Conservation (phyloP, 495 filamentous ascomycete species). For the Penicillium verhagenii region DNA sequence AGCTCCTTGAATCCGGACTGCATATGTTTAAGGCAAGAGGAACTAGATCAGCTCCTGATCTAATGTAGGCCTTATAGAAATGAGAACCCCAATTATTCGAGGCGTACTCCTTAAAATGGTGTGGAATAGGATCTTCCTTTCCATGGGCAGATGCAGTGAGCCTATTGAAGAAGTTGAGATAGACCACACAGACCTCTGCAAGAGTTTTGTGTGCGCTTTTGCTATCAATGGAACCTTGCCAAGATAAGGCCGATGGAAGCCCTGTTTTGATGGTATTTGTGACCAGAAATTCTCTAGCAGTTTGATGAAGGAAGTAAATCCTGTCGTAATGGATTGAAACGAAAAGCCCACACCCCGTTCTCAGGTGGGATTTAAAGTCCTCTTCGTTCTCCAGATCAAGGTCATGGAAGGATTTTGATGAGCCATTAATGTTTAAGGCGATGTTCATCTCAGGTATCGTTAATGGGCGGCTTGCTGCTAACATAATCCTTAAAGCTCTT, state of each 20-base stretch:
- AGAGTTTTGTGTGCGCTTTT: constrained; percentile 30
- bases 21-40: neutral
- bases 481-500: constrained; percentile 34
- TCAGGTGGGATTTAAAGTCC: constrained; percentile 21
- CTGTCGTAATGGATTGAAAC: constrained; percentile 29
- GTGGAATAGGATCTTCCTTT: neutral
- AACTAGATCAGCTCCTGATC: neutral
- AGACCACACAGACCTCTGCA: constrained; percentile 31
- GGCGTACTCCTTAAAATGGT: neutral
- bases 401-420: constrained; percentile 17
- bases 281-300: constrained; percentile 39
- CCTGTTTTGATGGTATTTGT: neutral
- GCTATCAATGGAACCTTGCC: constrained; percentile 20
- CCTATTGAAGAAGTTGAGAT: constrained; percentile 22
- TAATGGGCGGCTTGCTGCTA: constrained; percentile 40
- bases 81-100: neutral
- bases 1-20: neutral
- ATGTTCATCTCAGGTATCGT: constrained; percentile 40
- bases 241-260: neutral
- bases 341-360: constrained; percentile 40
- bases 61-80: neutral
- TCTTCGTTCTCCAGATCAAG: constrained; percentile 23
- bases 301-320: constrained; percentile 44
- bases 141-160: neutral
- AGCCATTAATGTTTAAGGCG: constrained; percentile 29